A percentile compares a stretch with the other conserved stretches of the same genome.
Evolutionary conservation across 192 early-diverging fungal genomes (phyloP).

Genomic region (Backusella westeae): DNA sequence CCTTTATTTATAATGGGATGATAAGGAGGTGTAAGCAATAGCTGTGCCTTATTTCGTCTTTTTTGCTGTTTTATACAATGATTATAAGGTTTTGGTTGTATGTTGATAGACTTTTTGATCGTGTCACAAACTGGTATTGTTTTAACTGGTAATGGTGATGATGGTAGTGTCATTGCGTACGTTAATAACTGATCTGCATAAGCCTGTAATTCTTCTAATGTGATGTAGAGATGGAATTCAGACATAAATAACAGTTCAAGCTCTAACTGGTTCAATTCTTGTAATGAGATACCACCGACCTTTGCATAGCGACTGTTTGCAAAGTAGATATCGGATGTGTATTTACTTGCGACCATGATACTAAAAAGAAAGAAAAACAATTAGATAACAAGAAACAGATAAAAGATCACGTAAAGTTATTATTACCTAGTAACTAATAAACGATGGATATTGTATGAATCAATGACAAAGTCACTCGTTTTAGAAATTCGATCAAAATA

Average conservation of each 20-base stretch:
- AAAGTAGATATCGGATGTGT: conserved; percentile 69
- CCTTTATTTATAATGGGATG: not conserved
- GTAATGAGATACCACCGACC: conserved; percentile 69
- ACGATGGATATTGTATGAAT: conserved; percentile 69
- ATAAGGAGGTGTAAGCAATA: conserved; percentile 10
- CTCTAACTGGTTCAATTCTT: conserved; percentile 74
- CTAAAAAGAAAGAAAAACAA: conserved; percentile 19
- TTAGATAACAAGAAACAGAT: not conserved
- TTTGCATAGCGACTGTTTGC: conserved; percentile 70
- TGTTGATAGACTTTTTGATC: not conserved
- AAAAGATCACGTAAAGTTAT: too few species aligned
- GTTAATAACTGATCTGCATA: conserved; percentile 60
- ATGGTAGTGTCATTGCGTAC: conserved; percentile 14
- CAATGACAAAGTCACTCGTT: conserved; percentile 52
- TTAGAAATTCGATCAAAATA: conserved; percentile 67
- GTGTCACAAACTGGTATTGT: not conserved
- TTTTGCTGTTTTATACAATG: not conserved
- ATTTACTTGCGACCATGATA: conserved; percentile 68
- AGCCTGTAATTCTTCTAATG: conserved; percentile 54
- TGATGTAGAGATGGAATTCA: conserved; percentile 66
- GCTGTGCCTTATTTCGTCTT: not conserved
- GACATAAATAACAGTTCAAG: conserved; percentile 70
- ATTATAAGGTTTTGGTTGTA: not conserved
- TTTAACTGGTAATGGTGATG: not conserved
- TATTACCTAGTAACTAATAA: conserved; percentile 55